Evolutionary conservation across 257 asterid genomes (phyloP), one percentile per base, ranked within the genome.

Genomic region (Thymus mandschuricus): DNA sequence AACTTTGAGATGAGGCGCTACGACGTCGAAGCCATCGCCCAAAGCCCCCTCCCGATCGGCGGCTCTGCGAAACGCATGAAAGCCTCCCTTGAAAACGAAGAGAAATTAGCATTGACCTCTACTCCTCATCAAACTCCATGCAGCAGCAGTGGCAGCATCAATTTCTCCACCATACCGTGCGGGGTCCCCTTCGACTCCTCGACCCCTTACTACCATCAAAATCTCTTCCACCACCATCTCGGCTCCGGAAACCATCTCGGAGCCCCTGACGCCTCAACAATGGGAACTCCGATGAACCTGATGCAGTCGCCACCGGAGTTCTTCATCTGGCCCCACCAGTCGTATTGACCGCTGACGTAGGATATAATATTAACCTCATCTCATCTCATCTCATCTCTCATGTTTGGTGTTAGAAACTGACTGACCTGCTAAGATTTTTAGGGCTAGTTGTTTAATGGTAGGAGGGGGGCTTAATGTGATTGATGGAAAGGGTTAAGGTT

Each of bases 1-100:
- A 94, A 94, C 64, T 94, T 94, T 1, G 99, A 91, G 84, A 91
- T 91, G 96, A 89, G 34, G 71, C 95, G 99, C 0, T 94, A 95
- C 3, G 97, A 95, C 6, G 92, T 95, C 0, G 99, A 88, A 4
- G 86, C 97, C 64, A 95, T 95, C 2, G 76, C 96, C 71, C 81
- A 82, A 41, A 87, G 95, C 78, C 83, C 98, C 3, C 99, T 95
- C 6, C 99, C 99, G 0, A 79, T 95, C 1, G 99, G 99, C 0
- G 96, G 95, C 10, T 77, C 97, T 0, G 95, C 96, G 0, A 91
- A 95, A 69, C 92, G 97, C 64, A 56, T 91, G 79, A 95, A 91
- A 59, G 84, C 86, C 70, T 82, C 89, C 0, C 80, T 85, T 1
- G 97, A 86, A 56, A 66, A 83, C 0, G 88, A 85, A 12, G 88